A percentile compares a stretch with the other conserved stretches of the same genome.
Conservation (phyloP, 257 asterid genomes). For the Solanum pimpinellifolium region DNA sequence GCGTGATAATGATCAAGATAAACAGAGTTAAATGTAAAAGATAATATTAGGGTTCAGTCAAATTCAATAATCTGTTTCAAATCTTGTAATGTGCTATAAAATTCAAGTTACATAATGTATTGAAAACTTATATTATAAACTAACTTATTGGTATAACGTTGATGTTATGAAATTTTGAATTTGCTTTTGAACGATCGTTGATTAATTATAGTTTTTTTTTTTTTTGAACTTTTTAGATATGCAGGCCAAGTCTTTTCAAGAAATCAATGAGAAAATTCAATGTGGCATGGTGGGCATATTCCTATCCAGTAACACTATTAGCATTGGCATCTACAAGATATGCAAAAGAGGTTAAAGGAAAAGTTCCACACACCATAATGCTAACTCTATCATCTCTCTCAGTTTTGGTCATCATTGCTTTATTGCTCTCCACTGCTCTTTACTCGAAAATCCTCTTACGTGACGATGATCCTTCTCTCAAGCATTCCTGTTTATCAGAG, state of each 20-base stretch:
- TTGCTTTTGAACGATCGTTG: neutral
- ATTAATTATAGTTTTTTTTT: neutral
- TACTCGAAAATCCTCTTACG: conserved; percentile 26
- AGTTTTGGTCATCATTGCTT: conserved; percentile 17
- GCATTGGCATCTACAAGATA: conserved; percentile 44
- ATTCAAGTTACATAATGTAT: neutral
- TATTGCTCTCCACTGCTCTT: conserved; percentile 25
- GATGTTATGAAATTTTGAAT: neutral
- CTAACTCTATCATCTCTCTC: conserved; percentile 29
- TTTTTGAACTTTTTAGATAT: conserved; percentile 14
- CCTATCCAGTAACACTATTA: conserved; percentile 42
- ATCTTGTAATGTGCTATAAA: neutral
- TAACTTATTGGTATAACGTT: neutral
- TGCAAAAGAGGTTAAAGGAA: conserved; percentile 37
- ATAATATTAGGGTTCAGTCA: neutral
- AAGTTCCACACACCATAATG: conserved; percentile 22
- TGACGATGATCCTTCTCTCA: conserved; percentile 22
- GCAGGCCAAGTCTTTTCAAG: conserved; percentile 55
- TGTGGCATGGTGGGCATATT: conserved; percentile 69
- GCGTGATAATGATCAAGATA: neutral
- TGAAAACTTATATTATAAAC: neutral
- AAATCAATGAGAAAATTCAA: conserved; percentile 50
- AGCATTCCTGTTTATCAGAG: neutral
- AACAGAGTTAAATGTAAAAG: too few relatives aligned
- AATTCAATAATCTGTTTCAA: neutral